Conservation (phyloP, 2,329 filamentous ascomycete species). For the Coleophoma eucalyptorum region DNA sequence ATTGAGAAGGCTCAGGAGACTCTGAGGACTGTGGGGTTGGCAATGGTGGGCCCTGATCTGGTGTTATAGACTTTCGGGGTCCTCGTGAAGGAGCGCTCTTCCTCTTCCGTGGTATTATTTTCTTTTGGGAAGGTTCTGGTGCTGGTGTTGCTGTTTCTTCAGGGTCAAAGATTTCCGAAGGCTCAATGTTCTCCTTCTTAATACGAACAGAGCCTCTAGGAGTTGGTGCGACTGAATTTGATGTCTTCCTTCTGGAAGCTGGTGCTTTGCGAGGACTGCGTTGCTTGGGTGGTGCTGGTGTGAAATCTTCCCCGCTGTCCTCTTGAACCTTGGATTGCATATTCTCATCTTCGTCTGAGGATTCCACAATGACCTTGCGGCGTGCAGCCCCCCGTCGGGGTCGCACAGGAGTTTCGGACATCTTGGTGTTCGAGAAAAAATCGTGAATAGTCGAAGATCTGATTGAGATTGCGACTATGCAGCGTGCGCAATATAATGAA, state of each 20-base stretch:
- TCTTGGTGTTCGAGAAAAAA: slow-evolving; percentile 3
- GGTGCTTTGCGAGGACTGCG: slow-evolving; percentile 53
- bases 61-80: slow-evolving; percentile 24
- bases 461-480: no score
- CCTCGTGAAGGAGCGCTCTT: slow-evolving; percentile 47
- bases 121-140: slow-evolving; percentile 51
- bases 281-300: slow-evolving; percentile 57
- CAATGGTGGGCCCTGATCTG: slow-evolving; percentile 28
- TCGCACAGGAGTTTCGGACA: slow-evolving; percentile 39
- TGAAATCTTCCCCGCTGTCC: slow-evolving; percentile 73
- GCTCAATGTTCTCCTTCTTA: slow-evolving; percentile 46
- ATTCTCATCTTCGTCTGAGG: slow-evolving; percentile 71
- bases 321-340: slow-evolving; percentile 55
- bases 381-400: slow-evolving; percentile 59
- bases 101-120: slow-evolving; percentile 60
- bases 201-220: slow-evolving; percentile 32
- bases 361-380: slow-evolving; percentile 73
- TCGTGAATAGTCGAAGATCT: no score
- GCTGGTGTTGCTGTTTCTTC: slow-evolving; percentile 48
- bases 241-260: slow-evolving; percentile 44
- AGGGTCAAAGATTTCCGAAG: slow-evolving; percentile 56
- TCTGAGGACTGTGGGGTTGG: slow-evolving; percentile 51
- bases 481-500: no score
- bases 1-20: slow-evolving; percentile 50
- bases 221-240: slow-evolving; percentile 21